Conservation (phyloP, 2,329 filamentous ascomycete species). For the Phaeosphaeria sp. region DNA sequence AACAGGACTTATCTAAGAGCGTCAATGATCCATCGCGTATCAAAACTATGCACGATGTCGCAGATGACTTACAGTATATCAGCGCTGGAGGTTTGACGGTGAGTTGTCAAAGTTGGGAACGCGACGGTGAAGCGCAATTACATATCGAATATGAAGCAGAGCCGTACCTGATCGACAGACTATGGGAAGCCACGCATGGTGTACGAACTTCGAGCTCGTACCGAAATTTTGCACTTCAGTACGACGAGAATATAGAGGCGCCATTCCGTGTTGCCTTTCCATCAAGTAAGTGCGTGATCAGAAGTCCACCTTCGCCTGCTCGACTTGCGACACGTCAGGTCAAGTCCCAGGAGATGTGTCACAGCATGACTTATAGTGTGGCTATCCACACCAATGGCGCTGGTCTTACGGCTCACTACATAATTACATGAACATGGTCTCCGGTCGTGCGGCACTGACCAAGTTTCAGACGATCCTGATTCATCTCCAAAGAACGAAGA, state of each 20-base stretch:
- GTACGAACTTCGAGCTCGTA: background rate
- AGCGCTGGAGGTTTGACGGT: background rate
- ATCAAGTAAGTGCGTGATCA: background rate
- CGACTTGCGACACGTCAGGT: background rate
- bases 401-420: background rate
- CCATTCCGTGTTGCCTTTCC: background rate
- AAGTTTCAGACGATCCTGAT: background rate
- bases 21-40: background rate
- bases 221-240: background rate
- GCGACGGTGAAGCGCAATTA: background rate
- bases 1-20: conserved; percentile 1
- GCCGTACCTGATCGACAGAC: conserved; percentile 1
- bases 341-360: background rate
- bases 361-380: background rate
- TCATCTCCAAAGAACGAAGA: background rate
- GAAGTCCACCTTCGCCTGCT: background rate
- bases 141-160: background rate
- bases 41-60: background rate
- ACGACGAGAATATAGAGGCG: background rate
- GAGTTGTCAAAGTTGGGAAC: background rate
- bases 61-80: conserved; percentile 3
- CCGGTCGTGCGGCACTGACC: background rate
- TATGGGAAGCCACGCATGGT: conserved; percentile 1
- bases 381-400: background rate
- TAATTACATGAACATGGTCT: background rate